Base-by-base conservation (phyloP, 2,329 filamentous ascomycete genomes). In the Sporothrix variecibatus region DNA sequence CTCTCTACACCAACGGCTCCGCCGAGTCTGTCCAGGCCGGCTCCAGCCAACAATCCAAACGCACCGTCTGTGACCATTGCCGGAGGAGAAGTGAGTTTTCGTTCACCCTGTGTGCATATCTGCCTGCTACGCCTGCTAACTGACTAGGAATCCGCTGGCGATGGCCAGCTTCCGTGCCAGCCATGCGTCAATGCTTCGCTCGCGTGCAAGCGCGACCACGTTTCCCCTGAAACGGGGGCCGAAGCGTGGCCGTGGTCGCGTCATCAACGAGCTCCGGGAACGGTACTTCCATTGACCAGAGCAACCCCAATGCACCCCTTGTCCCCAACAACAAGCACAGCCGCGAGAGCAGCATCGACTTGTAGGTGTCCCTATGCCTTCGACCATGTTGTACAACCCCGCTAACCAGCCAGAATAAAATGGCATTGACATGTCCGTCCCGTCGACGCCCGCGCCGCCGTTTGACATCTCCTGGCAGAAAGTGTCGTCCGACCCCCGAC, bases 191-290 rank as follows among this genome's bases (percentile, higher is more conserved):
- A 86, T 74, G 88, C 89, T 40, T 85, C 87, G 31, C 84, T 91
- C 75, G 85, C 83, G n/a, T 91, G 89, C 82, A 91, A 89, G 76
- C 88, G 89, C 80, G 89, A 91, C 78, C 88, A 90, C 78, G 86
- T 91, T 91, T 60, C 89, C 89, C 17, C 87, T 89, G 80, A 90
- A 90, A 81, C 87, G 90, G 77, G 89, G 89, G 2, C 89, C 89
- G 15, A 91, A 91, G 78, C 87, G 87, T 38, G 89, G 87, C 69
- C 86, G 88, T 75, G 89, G 89, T 46, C 88, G 89, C 77, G 88
- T 91, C 56, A 89, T 91, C 74, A 89, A 89, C 75, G 88, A 90
- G 81, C 82, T 91, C 28, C 84, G 89, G 81, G 71, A 81, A 80
- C 84, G 83, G 88, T 80, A 74, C 58, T 73, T 73, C 75, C 26